These are phyloP conservation scores for Mortierella sp. DNA, from an alignment of 371 early-diverging fungal genomes.

Conservation along the genomic window DNA sequence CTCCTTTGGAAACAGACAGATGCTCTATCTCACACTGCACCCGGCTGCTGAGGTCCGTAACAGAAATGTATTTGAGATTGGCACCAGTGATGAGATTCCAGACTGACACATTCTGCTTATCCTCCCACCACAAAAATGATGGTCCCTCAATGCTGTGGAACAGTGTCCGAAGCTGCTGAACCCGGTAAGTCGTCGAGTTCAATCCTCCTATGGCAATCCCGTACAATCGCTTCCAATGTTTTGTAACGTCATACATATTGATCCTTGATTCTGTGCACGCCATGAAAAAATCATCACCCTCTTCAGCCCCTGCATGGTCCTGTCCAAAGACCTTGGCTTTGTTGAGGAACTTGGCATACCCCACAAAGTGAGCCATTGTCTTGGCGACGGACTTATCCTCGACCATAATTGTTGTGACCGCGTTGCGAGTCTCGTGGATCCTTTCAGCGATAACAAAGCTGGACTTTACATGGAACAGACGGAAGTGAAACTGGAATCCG, in stretches of 20 bases:
- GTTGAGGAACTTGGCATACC: conserved; percentile 16
- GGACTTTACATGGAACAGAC: conserved; percentile 5
- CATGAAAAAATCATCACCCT: conserved; percentile 11
- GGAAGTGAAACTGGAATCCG: conserved; percentile 11
- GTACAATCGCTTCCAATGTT: conserved; percentile 17
- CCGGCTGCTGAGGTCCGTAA: conserved; percentile 3
- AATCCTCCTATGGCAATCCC: conserved; percentile 23
- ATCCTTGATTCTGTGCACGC: conserved; percentile 19
- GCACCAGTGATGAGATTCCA: conserved; percentile 23
- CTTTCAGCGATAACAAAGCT: conserved; percentile 2
- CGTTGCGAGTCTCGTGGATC: neutral
- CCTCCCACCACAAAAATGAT: conserved; percentile 22
- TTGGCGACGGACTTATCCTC: neutral
- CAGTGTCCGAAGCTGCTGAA: conserved; percentile 12
- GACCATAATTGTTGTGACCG: neutral
- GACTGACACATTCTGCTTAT: conserved; percentile 18
- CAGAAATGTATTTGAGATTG: conserved; percentile 21
- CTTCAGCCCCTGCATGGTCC: neutral
- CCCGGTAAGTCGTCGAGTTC: conserved; percentile 7
- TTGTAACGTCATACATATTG: conserved; percentile 7
- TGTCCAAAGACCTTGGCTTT: neutral
- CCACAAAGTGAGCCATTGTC: conserved; percentile 9
- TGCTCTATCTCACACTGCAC: conserved; percentile 15
- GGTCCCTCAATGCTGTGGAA: conserved; percentile 19
- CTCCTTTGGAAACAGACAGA: conserved; percentile 15